A percentile compares a stretch with the other conserved stretches of the same genome.
Conservation (phyloP, 2,329 filamentous ascomycete species). For the Stagonosporopsis tanaceti region DNA sequence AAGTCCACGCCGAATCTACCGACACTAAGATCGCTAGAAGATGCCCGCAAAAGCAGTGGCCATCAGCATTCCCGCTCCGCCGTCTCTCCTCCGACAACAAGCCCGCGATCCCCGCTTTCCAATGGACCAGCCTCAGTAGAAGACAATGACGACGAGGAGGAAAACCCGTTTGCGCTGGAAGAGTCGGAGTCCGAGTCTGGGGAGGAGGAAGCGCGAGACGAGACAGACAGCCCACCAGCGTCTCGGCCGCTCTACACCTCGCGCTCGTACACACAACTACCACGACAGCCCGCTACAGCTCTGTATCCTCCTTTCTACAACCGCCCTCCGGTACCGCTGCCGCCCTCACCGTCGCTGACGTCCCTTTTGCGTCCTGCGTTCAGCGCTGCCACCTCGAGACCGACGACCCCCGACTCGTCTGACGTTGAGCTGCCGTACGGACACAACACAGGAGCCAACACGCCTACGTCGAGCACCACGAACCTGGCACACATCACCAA, state of each 20-base stretch:
- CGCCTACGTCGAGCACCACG: constrained; percentile 58
- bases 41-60: constrained; percentile 9
- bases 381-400: constrained; percentile 69
- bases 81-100: constrained; percentile 20
- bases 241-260: constrained; percentile 54
- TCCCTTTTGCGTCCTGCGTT: constrained; percentile 81
- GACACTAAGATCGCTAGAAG: constrained; percentile 48
- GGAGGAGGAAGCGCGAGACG: constrained; percentile 27
- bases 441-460: constrained; percentile 34
- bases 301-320: constrained; percentile 93
- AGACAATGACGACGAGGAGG: constrained; percentile 27
- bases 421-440: constrained; percentile 71
- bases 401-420: constrained; percentile 89
- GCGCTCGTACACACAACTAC: constrained; percentile 56
- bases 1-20: constrained; percentile 58
- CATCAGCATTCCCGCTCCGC: constrained; percentile 13
- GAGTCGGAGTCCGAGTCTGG: constrained; percentile 39
- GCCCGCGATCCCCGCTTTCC: constrained; percentile 30
- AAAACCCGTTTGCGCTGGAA: constrained; percentile 29
- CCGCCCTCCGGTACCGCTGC: constrained; percentile 90
- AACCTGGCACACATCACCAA: constrained; percentile 67
- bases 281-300: constrained; percentile 41
- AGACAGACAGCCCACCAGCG: constrained; percentile 21
- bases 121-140: constrained; percentile 42
- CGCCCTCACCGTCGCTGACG: constrained; percentile 90